phyloP scores from a whole-genome alignment of 768 basidiomycete genomes.

The Pholiota conissans region DNA sequence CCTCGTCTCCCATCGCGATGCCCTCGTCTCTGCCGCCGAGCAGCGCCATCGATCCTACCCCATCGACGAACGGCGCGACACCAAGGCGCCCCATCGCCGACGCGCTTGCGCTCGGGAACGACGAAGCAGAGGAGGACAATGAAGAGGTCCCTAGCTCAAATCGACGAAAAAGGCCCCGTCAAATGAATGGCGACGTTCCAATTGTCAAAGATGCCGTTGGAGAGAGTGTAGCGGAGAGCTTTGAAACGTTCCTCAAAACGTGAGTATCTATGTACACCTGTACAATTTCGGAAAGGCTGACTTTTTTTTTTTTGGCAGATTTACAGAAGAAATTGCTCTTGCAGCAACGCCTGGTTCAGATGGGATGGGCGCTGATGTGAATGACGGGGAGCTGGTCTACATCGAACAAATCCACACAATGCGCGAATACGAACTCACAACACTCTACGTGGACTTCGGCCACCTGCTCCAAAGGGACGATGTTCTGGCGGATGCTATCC shows the following conservation, averaged over 20 bases:
- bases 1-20: conserved; percentile 52
- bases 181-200: conserved; percentile 69
- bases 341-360: conserved; percentile 82
- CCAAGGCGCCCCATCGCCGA: conserved; percentile 46
- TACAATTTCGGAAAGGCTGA: conserved; percentile 10
- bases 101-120: conserved; percentile 55
- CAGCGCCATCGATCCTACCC: conserved; percentile 42
- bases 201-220: conserved; percentile 93
- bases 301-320: conserved; percentile 47
- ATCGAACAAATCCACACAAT: conserved; percentile 93
- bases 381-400: conserved; percentile 73
- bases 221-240: conserved; percentile 90
- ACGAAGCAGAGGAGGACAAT: conserved; percentile 48
- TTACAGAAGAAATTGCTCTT: conserved; percentile 77
- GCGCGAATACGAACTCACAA: conserved; percentile 92
- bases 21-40: conserved; percentile 54
- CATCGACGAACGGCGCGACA: conserved; percentile 30
- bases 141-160: conserved; percentile 34
- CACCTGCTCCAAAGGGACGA: conserved; percentile 91
- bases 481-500: conserved; percentile 90
- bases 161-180: conserved; percentile 48
- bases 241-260: conserved; percentile 91
- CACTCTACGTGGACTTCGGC: conserved; percentile 93
- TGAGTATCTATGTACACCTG: conserved; percentile 40
- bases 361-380: conserved; percentile 53